phyloP scores from a whole-genome alignment of 176 grass and related monocot species.

The Canna indica region DNA sequence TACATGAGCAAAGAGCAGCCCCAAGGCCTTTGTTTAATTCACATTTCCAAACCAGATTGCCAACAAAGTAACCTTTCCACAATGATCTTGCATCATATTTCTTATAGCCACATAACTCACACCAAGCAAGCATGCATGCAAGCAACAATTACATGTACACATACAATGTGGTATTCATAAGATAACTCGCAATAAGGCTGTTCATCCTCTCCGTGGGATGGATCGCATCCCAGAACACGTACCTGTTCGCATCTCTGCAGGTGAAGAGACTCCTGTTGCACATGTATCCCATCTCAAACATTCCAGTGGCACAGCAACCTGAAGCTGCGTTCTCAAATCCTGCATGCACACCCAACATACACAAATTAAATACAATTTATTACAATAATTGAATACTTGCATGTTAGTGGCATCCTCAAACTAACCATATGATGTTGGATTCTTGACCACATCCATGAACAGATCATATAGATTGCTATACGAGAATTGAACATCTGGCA shows the following conservation, averaged over 20 bases:
- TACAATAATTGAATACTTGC: no score
- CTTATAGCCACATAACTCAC: no score
- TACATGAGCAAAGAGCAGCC: no score
- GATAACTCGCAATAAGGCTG: not conserved
- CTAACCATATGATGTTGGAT: slow-evolving; percentile 32
- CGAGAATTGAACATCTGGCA: slow-evolving; percentile 15
- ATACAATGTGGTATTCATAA: slow-evolving; percentile 8
- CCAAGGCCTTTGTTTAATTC: no score
- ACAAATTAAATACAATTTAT: no score
- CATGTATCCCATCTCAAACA: slow-evolving; percentile 11
- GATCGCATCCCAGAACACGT: slow-evolving; percentile 18
- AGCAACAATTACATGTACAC: not conserved
- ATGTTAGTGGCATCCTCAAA: no score
- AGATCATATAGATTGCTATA: slow-evolving; percentile 32
- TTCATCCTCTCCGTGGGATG: slow-evolving; percentile 18
- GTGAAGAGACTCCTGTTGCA: slow-evolving; percentile 10
- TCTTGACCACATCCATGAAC: slow-evolving; percentile 31
- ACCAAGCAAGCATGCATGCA: no score
- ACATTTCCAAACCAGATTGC: no score
- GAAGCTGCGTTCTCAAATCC: slow-evolving; percentile 61
- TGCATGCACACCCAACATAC: not conserved
- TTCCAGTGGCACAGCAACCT: slow-evolving; percentile 37
- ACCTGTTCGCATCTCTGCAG: slow-evolving; percentile 7
- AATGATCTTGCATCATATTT: no score
- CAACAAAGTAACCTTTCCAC: no score